These are phyloP conservation scores for Exophiala lecanii-corni DNA, from an alignment of 2,329 filamentous ascomycete species.

Conservation along the genomic window DNA sequence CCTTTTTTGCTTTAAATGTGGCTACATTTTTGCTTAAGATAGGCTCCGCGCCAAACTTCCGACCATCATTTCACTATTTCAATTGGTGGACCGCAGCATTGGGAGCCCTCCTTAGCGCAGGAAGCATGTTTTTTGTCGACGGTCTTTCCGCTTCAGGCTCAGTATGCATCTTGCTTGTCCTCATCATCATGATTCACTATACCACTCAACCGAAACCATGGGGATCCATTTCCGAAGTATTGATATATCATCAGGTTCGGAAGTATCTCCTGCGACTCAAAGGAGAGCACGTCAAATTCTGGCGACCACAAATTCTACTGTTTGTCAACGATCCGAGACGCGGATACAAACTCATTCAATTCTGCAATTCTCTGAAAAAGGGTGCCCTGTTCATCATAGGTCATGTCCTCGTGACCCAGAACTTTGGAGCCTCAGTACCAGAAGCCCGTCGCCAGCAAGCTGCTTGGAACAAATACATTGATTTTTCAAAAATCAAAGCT, in stretches of 20 bases:
- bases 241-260: slow-evolving; percentile 83
- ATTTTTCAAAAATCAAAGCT: slow-evolving; percentile 80
- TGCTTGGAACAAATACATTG: slow-evolving; percentile 81
- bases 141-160: slow-evolving; percentile 73
- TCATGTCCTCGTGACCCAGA: slow-evolving; percentile 79
- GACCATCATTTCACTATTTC: slow-evolving; percentile 84
- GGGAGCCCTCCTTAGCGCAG: slow-evolving; percentile 70
- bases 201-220: slow-evolving; percentile 79
- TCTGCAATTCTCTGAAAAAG: slow-evolving; percentile 88
- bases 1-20: slow-evolving; percentile 81
- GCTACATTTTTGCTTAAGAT: slow-evolving; percentile 84
- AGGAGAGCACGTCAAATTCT: slow-evolving; percentile 90
- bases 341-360: slow-evolving; percentile 79
- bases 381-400: slow-evolving; percentile 79
- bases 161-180: slow-evolving; percentile 65
- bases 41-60: slow-evolving; percentile 81
- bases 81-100: slow-evolving; percentile 75
- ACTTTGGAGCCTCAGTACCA: slow-evolving; percentile 72
- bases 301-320: slow-evolving; percentile 81
- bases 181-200: slow-evolving; percentile 83
- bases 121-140: slow-evolving; percentile 87
- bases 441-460: slow-evolving; percentile 77
- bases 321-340: slow-evolving; percentile 77
- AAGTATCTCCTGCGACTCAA: slow-evolving; percentile 80
- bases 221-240: slow-evolving; percentile 75